phyloP scores from a whole-genome alignment of 148 eudicot genomes.

The Gaultheria prostrata region DNA sequence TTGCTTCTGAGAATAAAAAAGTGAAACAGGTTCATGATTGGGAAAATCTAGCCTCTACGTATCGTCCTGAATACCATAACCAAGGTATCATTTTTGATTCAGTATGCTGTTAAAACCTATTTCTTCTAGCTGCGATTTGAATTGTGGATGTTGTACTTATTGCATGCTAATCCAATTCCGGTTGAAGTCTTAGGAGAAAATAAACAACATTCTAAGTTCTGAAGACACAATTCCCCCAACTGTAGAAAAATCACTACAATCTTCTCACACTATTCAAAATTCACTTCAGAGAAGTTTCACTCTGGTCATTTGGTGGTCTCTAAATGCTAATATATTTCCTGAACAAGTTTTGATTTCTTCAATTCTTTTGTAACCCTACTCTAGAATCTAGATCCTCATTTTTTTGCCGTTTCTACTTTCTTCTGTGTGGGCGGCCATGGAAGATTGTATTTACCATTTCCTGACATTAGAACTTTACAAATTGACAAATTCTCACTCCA shows the following conservation, averaged over 20 bases:
- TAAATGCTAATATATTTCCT: background rate
- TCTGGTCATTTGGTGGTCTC: background rate
- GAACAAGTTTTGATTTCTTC: background rate
- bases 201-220: background rate
- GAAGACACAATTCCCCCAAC: too few relatives aligned
- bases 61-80: constrained; percentile 79
- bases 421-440: background rate
- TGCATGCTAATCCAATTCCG: background rate
- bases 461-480: background rate
- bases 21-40: constrained; percentile 43
- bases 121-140: background rate
- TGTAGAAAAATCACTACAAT: background rate
- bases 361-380: background rate
- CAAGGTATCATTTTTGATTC: constrained; percentile 53
- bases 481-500: background rate
- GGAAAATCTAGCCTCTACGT: constrained; percentile 60
- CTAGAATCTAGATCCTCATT: background rate
- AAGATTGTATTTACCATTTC: background rate
- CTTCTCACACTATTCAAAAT: background rate
- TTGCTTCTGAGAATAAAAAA: constrained; percentile 30
- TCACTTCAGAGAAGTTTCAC: background rate
- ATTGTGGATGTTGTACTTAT: background rate
- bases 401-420: too few relatives aligned
- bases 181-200: background rate
- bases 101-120: background rate